Conservation (phyloP, 306 rosid genomes). For the Prunus fruticosa region DNA sequence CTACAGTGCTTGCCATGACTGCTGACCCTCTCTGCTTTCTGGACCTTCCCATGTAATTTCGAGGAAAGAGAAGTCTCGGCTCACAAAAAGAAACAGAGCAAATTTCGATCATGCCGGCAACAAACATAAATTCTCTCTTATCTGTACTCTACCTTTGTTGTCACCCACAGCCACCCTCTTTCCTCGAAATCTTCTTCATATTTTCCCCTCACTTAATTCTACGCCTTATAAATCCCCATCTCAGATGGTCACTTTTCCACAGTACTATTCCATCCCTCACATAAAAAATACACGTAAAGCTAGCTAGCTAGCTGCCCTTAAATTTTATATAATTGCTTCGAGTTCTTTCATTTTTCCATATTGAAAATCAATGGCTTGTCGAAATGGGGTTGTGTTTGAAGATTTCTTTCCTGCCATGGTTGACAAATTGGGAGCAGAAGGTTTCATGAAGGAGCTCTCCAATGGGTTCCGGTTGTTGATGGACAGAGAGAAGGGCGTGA, state of each 20-base stretch:
- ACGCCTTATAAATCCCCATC: neutral
- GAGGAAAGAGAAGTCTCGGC: constrained; percentile 32
- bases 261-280: neutral
- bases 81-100: neutral
- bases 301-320: neutral
- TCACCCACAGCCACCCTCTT: constrained; percentile 17
- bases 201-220: neutral
- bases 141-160: constrained; percentile 19
- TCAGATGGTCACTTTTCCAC: neutral
- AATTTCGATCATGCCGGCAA: constrained; percentile 7
- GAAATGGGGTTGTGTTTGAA: constrained; percentile 46
- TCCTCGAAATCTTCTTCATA: constrained; percentile 21
- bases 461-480: constrained; percentile 67
- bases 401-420: constrained; percentile 84
- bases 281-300: neutral
- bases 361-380: constrained; percentile 37
- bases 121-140: neutral
- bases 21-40: neutral
- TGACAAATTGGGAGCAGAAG: constrained; percentile 69
- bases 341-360: neutral
- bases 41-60: constrained; percentile 59
- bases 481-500: constrained; percentile 59
- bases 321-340: too few relatives aligned
- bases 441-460: constrained; percentile 76
- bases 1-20: neutral